phyloP scores from a whole-genome alignment of 169 alveolate genomes.

The Babesia bigemina region DNA sequence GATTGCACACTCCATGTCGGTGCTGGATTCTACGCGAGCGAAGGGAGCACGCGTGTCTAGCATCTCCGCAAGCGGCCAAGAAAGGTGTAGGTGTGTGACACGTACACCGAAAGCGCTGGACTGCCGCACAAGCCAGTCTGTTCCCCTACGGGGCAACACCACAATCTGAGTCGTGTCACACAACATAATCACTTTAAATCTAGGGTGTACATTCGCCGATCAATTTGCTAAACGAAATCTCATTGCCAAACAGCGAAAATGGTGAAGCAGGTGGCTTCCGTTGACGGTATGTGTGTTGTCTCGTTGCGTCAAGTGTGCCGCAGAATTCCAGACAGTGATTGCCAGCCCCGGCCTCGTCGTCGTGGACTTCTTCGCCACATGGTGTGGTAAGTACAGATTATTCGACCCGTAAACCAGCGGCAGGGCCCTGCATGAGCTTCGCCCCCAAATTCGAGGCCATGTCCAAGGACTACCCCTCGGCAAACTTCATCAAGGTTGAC shows the following conservation, averaged over 20 bases:
- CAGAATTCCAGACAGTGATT: constrained; percentile 75
- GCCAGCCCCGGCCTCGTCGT: constrained; percentile 77
- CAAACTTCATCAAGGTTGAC: constrained; percentile 73
- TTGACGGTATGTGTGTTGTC: constrained; percentile 38
- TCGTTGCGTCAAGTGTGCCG: neutral
- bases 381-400: constrained; percentile 85
- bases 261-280: constrained; percentile 63
- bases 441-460: constrained; percentile 84
- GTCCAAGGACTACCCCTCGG: constrained; percentile 66
- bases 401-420: no score
- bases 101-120: no score
- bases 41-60: no score
- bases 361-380: constrained; percentile 95
- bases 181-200: neutral
- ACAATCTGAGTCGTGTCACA: neutral
- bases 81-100: no score
- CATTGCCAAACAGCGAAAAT: constrained; percentile 3
- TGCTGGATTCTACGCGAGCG: no score
- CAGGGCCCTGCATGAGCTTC: constrained; percentile 84
- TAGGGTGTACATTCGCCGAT: no score
- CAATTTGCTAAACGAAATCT: no score
- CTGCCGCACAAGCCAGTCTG: no score
- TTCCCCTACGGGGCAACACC: no score
- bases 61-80: no score
- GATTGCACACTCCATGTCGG: no score